Percentiles rank a stretch among this genome's conserved stretches.
Conservation (phyloP, 2,329 filamentous ascomycete species). For the Alternaria gaisen region DNA sequence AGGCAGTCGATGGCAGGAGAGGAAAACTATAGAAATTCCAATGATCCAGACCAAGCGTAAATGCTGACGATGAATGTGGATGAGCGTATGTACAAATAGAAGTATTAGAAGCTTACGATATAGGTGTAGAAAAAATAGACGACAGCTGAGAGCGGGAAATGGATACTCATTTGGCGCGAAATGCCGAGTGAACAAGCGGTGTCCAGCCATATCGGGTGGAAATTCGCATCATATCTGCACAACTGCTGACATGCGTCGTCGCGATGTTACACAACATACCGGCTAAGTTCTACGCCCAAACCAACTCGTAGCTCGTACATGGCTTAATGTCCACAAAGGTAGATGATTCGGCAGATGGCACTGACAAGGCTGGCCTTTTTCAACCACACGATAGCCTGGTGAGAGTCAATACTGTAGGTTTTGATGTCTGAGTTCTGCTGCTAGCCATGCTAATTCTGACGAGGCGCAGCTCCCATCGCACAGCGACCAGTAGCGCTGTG, state of each 20-base stretch:
- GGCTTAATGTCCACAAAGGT: neutral
- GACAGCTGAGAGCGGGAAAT: neutral
- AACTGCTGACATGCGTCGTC: conserved; percentile 18
- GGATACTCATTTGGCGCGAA: neutral
- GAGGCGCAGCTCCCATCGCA: neutral
- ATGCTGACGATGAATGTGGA: neutral
- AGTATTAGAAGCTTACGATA: conserved; percentile 7
- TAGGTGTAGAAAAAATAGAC: conserved; percentile 4
- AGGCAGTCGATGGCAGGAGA: conserved; percentile 74
- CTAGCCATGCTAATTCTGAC: neutral
- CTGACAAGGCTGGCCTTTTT: neutral
- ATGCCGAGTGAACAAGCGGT: neutral
- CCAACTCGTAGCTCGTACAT: neutral
- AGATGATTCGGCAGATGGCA: neutral
- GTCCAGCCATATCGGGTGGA: neutral
- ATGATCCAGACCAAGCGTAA: neutral
- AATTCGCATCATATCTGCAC: neutral
- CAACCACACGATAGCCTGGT: neutral
- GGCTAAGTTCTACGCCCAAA: conserved; percentile 2
- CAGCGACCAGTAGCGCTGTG: neutral
- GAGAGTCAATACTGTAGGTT: neutral
- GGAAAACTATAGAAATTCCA: conserved; percentile 39
- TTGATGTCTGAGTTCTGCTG: neutral
- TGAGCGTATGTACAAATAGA: conserved; percentile 8
- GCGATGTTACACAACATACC: conserved; percentile 16